Conservation (phyloP, 805 yeast species). For the Tetrapisispora phaffii region DNA sequence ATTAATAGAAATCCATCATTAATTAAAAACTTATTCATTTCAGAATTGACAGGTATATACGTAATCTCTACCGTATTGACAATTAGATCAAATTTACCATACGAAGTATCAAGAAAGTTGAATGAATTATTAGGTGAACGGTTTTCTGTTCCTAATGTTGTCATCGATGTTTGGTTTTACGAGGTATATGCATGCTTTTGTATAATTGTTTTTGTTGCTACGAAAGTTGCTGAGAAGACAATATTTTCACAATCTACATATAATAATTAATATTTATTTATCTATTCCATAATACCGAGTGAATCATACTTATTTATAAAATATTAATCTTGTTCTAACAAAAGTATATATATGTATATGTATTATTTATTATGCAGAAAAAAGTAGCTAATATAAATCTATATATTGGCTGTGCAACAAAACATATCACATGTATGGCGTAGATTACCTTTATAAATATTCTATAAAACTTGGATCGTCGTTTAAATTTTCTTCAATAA, state of each 20-base stretch:
- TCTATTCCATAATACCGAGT: too few relatives aligned
- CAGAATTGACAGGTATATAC: constrained; percentile 33
- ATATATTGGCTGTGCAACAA: too few relatives aligned
- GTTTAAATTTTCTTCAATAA: constrained; percentile 47
- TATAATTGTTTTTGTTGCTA: constrained; percentile 22
- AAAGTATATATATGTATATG: too few relatives aligned
- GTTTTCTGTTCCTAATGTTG: constrained; percentile 20
- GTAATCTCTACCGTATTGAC: constrained; percentile 33
- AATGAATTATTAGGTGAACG: constrained; percentile 27
- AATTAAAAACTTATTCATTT: constrained; percentile 32
- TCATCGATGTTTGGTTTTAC: constrained; percentile 36
- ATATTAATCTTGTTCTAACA: too few relatives aligned
- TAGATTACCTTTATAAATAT: neutral
- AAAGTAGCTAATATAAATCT: too few relatives aligned
- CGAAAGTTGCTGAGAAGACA: constrained; percentile 22
- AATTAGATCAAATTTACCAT: constrained; percentile 32
- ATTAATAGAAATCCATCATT: constrained; percentile 27
- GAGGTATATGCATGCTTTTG: constrained; percentile 29
- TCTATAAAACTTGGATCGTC: constrained; percentile 48
- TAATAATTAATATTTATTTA: neutral
- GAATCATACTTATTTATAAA: too few relatives aligned
- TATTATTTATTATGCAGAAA: neutral
- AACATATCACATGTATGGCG: too few relatives aligned
- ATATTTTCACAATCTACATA: constrained; percentile 1
- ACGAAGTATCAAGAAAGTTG: constrained; percentile 26